phyloP scores from a whole-genome alignment of 345 rosid genomes.

The Camelina sativa region DNA sequence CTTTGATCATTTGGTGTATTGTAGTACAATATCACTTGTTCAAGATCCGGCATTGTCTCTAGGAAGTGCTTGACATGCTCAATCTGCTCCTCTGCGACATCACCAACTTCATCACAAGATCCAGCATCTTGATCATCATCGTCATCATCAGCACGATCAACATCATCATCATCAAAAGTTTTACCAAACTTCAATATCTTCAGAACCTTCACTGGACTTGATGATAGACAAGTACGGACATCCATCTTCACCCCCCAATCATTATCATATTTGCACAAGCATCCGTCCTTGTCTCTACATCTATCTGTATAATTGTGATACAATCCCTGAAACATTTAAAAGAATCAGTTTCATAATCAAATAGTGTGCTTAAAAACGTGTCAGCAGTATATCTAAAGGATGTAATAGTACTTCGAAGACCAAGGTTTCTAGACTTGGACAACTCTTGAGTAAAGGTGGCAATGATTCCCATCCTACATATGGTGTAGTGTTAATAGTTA shows the following conservation, averaged over 20 bases:
- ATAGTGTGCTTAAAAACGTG: not conserved
- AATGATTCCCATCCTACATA: not conserved
- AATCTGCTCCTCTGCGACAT: not conserved
- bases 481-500: not conserved
- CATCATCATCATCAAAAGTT: not conserved
- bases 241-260: not conserved
- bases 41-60: slow-evolving; percentile 11
- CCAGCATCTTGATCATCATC: not conserved
- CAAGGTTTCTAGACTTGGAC: slow-evolving; percentile 28
- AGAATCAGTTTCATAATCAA: not conserved
- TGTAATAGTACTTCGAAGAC: slow-evolving; percentile 17
- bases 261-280: not conserved
- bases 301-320: not conserved
- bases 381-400: not conserved
- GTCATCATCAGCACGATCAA: not conserved
- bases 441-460: not conserved
- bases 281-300: not conserved
- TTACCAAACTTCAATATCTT: not conserved
- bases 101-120: not conserved
- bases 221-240: not conserved
- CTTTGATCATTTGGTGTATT: not conserved
- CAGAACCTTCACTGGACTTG: not conserved
- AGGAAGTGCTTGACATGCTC: not conserved
- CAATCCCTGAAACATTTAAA: not conserved
- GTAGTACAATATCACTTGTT: not conserved